Evolutionary conservation across 495 filamentous ascomycete genomes (phyloP).

Genomic region (Penicillium ochrochloron): DNA sequence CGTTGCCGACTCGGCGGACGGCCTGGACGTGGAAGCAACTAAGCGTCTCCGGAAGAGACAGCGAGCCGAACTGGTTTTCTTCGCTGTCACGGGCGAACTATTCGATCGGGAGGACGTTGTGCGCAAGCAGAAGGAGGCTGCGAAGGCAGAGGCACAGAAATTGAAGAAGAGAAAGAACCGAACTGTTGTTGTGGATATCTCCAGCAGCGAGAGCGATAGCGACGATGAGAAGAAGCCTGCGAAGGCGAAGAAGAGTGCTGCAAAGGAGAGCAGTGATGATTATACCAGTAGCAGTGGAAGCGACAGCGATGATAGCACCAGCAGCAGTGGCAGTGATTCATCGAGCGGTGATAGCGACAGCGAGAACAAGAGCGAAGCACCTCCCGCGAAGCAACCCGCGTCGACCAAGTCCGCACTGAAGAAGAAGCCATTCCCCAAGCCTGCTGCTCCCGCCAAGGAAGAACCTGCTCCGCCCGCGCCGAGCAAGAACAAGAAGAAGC

Average conservation of each 20-base stretch:
- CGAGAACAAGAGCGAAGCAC: constrained; percentile 26
- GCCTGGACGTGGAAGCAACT: constrained; percentile 46
- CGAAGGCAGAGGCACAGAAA: constrained; percentile 34
- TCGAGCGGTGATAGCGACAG: constrained; percentile 23
- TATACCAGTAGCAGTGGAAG: constrained; percentile 17
- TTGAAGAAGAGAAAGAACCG: constrained; percentile 63
- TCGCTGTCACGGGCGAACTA: constrained; percentile 42
- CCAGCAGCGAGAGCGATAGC: constrained; percentile 50
- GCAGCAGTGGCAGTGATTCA: constrained; percentile 30
- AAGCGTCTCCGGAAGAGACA: constrained; percentile 47
- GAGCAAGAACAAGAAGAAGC: constrained; percentile 34
- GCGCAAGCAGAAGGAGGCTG: constrained; percentile 27
- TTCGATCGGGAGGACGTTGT: constrained; percentile 30
- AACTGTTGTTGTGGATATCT: constrained; percentile 51
- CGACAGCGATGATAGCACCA: constrained; percentile 26
- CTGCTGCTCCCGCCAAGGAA: constrained; percentile 14
- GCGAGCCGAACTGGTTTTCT: constrained; percentile 52
- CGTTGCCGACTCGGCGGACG: constrained; percentile 36
- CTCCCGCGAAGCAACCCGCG: constrained; percentile 27
- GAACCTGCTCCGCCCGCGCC: constrained; percentile 12
- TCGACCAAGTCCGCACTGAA: constrained; percentile 11
- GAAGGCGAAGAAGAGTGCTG: constrained; percentile 14
- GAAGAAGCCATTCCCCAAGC: constrained; percentile 16
- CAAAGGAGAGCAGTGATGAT: constrained; percentile 31
- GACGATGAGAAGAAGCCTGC: constrained; percentile 13